Conservation (phyloP, 768 basidiomycete species). For the Mycena albidolilacea region DNA sequence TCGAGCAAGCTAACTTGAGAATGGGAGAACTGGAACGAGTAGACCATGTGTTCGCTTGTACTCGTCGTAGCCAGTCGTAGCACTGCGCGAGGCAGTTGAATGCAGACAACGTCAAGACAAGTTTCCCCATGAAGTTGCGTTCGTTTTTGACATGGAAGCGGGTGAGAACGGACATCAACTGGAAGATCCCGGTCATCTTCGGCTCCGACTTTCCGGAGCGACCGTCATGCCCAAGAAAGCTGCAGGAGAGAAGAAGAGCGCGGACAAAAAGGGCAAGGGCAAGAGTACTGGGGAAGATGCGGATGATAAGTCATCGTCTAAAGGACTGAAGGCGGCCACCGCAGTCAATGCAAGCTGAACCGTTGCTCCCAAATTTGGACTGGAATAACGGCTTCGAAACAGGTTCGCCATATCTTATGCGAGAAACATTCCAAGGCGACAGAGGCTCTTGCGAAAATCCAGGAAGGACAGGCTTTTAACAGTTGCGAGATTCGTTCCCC, state of each 20-base stretch:
- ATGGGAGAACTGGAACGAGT: no score
- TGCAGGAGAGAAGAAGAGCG: slow-evolving; percentile 23
- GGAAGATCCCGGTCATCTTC: neutral
- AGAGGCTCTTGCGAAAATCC: slow-evolving; percentile 85
- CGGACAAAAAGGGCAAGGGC: slow-evolving; percentile 55
- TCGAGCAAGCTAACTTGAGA: no score
- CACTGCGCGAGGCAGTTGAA: no score
- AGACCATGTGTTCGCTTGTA: no score
- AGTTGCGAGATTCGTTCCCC: slow-evolving; percentile 46
- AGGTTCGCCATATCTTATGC: slow-evolving; percentile 88
- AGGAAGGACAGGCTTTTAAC: slow-evolving; percentile 88
- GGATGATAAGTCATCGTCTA: slow-evolving; percentile 61
- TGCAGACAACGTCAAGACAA: no score
- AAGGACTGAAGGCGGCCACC: slow-evolving; percentile 83
- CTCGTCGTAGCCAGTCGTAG: no score
- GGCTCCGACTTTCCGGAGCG: neutral
- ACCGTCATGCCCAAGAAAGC: slow-evolving; percentile 46
- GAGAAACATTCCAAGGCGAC: slow-evolving; percentile 88
- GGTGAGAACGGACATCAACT: neutral
- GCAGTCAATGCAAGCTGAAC: slow-evolving; percentile 67
- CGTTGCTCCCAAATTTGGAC: neutral
- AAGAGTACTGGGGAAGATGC: slow-evolving; percentile 53
- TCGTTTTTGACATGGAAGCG: neutral
- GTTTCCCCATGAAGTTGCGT: no score
- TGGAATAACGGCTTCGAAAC: neutral